Evolutionary conservation across 495 filamentous ascomycete species (phyloP), one percentile per base, ranked within the genome.

Genomic region (Echria macrotheca): DNA sequence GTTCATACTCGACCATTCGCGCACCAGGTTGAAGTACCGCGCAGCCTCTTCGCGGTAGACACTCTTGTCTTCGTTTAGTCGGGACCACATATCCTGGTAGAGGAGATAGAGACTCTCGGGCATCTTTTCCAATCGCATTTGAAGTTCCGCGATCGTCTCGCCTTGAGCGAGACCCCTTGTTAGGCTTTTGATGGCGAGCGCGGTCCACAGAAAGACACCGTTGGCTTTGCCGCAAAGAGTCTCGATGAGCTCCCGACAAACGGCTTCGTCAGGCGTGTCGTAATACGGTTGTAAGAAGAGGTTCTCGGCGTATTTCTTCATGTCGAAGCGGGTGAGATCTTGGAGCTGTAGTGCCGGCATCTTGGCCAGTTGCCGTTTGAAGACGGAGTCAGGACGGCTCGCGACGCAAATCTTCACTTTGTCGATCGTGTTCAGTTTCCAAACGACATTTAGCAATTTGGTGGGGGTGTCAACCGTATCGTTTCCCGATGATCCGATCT

Each of bases 201-300:
- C 28, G n/a, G 69, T 61, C 71, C 71, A 73, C 1, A 72, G 56
- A 47, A 70, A 74, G 4, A 74, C 68, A 0, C 71, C 66, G 10
- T 47, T 41, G 6, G 68, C 54, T 48, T 58, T 67, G 0, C 51
- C 37, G 10, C 50, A 54, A 15, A 69, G 45, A 0, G 52, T 44
- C 2, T 44, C 5, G 3, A 60, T 41, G 5, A 69, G 35, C 1
- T n/a, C 1, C 0, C 10, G 25, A 9, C 39, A 31, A 4, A 49
- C 17, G 5, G 7, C 11, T 5, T 17, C 10, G 0, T 17, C 1
- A 3, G 26, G 8, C 12, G 32, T 15, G 3, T 11, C 32, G 0
- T 38, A 43, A 8, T 50, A 41, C 31, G 23, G 21, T 6, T 54
- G 23, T 5, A 47, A 21, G 8, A 70, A 18, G 11, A 59, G 49